Evolutionary conservation across 2,329 filamentous ascomycete species (phyloP), one percentile per base, ranked within the genome.

Genomic region (Penicillium oxalicum): DNA sequence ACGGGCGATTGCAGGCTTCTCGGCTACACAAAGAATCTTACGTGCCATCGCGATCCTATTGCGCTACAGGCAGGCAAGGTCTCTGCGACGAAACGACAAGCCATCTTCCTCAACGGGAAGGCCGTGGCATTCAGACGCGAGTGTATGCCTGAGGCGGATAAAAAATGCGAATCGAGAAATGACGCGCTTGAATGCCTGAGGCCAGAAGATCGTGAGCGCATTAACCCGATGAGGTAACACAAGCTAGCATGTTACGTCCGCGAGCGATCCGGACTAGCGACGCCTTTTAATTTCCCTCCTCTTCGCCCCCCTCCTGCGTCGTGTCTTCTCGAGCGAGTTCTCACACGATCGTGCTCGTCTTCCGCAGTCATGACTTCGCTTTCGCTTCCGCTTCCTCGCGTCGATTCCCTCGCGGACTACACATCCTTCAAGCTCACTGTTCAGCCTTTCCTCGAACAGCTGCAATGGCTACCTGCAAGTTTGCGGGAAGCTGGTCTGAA

Each of bases 1-100:
- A 71, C 93, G 96, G 49, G 93, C 89, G 54, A 98, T 96, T 37
- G 91, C 95, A 33, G 90, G 90, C 77, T 98, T 91, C 70, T 91
- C 86, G 51, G 86, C 87, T 57, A 91, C 86, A 65, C 86, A 90
- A 45, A 91, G 74, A 50, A 89, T 81, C 60, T 77, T 81, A 47
- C 66, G 68, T 52, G 66, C 66, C 72, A 73, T 74, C 40, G 49
- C n/a, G 28, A 51, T 35, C 41, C 42, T 47, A 44, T 12, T 39
- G 40, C 24, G 28, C 29, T 33, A 44, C 45, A 34, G 47, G 53
- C 50, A 49, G 38, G 47, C 34, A 12, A 24, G 25, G 37, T 45
- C 48, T 44, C 51, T 53, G 27, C 37, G 29, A 25, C 40, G 12
- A 45, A 38, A 36, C 40, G 49, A 34, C 46, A 46, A 24, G 11